A percentile compares a stretch with the other conserved stretches of the same genome.
Evolutionary conservation across 2,329 filamentous ascomycete genomes (phyloP).

Genomic region (Huntiella decipiens): DNA sequence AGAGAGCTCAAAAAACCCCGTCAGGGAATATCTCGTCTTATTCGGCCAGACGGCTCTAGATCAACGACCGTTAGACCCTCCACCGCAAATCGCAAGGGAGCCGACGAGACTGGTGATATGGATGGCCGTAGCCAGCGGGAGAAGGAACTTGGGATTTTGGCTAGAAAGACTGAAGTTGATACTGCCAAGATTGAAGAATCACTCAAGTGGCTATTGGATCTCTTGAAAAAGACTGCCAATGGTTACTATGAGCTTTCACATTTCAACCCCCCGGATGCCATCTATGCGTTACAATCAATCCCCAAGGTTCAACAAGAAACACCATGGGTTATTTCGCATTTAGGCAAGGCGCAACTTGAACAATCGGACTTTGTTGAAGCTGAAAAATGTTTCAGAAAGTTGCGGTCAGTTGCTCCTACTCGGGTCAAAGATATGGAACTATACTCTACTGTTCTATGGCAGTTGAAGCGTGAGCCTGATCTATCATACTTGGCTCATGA

Average conservation of each 20-base stretch:
- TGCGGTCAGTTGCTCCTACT: slow-evolving; percentile 63
- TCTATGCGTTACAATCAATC: slow-evolving; percentile 54
- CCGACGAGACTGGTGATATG: slow-evolving; percentile 46
- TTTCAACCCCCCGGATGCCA: slow-evolving; percentile 60
- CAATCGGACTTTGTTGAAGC: slow-evolving; percentile 71
- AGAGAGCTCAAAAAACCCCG: slow-evolving; percentile 73
- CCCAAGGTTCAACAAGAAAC: slow-evolving; percentile 65
- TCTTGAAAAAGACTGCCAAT: slow-evolving; percentile 63
- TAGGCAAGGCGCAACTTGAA: slow-evolving; percentile 83
- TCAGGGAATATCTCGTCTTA: slow-evolving; percentile 45
- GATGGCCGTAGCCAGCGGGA: slow-evolving; percentile 27
- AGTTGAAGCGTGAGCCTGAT: slow-evolving; percentile 79
- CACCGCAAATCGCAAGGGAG: slow-evolving; percentile 70
- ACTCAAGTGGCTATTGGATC: slow-evolving; percentile 55
- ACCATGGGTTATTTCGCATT: slow-evolving; percentile 79
- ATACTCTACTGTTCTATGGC: slow-evolving; percentile 98
- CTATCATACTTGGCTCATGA: slow-evolving; percentile 84
- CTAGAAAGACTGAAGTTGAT: slow-evolving; percentile 30
- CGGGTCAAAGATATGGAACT: slow-evolving; percentile 91
- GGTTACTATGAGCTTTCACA: slow-evolving; percentile 63
- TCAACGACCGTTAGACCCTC: slow-evolving; percentile 70
- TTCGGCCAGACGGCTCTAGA: slow-evolving; percentile 45
- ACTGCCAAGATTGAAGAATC: slow-evolving; percentile 52
- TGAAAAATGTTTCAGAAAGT: slow-evolving; percentile 64
- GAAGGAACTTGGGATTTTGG: slow-evolving; percentile 3